Evolutionary conservation across 176 grass and related monocot species (phyloP).

Genomic region (Triticum dicoccoides): DNA sequence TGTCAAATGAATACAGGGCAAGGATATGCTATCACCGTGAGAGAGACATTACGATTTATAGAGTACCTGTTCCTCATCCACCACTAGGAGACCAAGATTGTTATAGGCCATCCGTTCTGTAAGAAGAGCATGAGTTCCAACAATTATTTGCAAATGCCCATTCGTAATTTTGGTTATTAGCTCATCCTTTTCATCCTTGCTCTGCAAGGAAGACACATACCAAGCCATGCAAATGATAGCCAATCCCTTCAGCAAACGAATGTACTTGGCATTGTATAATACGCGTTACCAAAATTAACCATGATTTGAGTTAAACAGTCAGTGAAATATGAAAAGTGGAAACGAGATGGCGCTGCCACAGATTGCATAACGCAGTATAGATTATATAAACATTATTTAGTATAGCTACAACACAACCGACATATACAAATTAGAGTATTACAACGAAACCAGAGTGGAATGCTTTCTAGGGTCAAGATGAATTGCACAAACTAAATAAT

Average conservation of each 20-base stretch:
- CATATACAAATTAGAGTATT: constrained; percentile 5
- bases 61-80: constrained; percentile 89
- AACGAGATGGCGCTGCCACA: background rate
- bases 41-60: background rate
- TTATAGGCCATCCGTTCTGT: constrained; percentile 73
- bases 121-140: constrained; percentile 95
- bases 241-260: constrained; percentile 6
- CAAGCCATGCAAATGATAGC: constrained; percentile 13
- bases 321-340: constrained; percentile 6
- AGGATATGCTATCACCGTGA: background rate
- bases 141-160: constrained; percentile 74
- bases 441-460: background rate
- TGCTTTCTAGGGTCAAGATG: background rate
- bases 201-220: constrained; percentile 48
- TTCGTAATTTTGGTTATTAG: constrained; percentile 64
- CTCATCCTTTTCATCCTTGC: constrained; percentile 70
- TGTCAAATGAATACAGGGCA: constrained; percentile 3
- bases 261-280: background rate
- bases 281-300: constrained; percentile 16
- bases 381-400: background rate
- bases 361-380: background rate
- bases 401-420: background rate
- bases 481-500: background rate
- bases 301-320: constrained; percentile 2
- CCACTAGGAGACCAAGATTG: constrained; percentile 89